Conservation (phyloP, 371 early-diverging fungal genomes). For the Mortierella sp. region DNA sequence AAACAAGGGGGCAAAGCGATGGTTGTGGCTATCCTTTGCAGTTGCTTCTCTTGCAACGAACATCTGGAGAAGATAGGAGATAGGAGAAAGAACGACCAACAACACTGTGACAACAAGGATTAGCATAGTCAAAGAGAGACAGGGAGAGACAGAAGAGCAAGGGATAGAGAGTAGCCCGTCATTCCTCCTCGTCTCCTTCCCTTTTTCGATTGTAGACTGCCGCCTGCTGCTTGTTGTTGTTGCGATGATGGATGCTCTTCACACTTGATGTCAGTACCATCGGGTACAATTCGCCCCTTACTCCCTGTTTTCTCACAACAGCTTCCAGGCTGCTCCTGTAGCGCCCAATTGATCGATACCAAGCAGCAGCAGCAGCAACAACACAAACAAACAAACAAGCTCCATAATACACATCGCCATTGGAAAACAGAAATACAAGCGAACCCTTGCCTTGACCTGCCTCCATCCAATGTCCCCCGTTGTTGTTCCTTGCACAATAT, state of each 20-base stretch:
- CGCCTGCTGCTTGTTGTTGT: too few relatives aligned
- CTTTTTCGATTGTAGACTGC: too few relatives aligned
- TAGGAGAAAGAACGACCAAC: not conserved
- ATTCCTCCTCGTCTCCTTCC: too few relatives aligned
- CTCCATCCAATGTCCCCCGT: not conserved
- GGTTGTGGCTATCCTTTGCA: not conserved
- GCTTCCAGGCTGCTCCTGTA: too few relatives aligned
- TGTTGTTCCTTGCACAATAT: too few relatives aligned
- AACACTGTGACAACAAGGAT: not conserved
- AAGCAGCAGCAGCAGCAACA: not conserved
- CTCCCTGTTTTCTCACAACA: not conserved
- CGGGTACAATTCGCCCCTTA: not conserved
- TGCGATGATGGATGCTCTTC: too few relatives aligned
- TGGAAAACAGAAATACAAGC: not conserved
- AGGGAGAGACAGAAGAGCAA: too few relatives aligned
- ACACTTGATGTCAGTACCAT: not conserved
- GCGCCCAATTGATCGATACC: conserved; percentile 9
- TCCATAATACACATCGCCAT: not conserved
- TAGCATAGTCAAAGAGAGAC: too few relatives aligned
- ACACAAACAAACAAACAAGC: not conserved
- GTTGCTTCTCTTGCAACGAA: not conserved
- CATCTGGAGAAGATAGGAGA: not conserved
- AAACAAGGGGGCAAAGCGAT: not conserved
- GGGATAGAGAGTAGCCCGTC: too few relatives aligned
- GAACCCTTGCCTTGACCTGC: not conserved